phyloP scores from a whole-genome alignment of 148 eudicot species.

The Silene conica region DNA sequence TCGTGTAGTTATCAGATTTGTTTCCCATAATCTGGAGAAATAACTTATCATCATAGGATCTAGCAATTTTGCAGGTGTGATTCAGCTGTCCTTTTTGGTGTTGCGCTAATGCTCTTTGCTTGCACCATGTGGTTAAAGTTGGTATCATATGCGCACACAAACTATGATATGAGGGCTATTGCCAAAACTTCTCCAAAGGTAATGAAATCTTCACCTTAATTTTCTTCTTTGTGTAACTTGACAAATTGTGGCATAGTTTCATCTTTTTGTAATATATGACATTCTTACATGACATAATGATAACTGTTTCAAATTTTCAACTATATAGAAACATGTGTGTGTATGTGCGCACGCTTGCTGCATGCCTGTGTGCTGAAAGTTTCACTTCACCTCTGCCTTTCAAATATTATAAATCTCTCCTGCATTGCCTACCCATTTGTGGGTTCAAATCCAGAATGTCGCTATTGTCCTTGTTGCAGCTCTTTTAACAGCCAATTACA shows the following conservation, averaged over 20 bases:
- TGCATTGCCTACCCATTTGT: not conserved
- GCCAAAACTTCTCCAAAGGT: conserved; percentile 63
- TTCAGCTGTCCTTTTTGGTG: conserved; percentile 86
- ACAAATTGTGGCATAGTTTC: not conserved
- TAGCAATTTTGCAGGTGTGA: conserved; percentile 61
- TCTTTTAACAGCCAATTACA: not conserved
- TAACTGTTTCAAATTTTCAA: not conserved
- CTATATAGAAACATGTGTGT: not conserved
- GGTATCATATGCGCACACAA: conserved; percentile 94
- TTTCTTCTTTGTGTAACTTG: not conserved
- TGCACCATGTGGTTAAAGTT: conserved; percentile 87
- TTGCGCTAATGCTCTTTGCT: conserved; percentile 72
- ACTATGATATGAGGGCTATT: conserved; percentile 68
- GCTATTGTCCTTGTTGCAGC: conserved; percentile 6
- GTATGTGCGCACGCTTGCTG: not conserved
- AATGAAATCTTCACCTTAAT: conserved; percentile 5
- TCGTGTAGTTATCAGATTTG: not conserved
- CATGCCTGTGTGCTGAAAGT: not conserved
- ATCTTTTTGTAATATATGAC: not conserved
- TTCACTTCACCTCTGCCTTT: not conserved
- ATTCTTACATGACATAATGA: not conserved
- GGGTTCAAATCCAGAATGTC: not conserved
- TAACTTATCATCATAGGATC: conserved; percentile 19
- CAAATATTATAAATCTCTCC: not conserved
- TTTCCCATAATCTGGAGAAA: not conserved